These are phyloP conservation scores for Rosa hybrid DNA, from an alignment of 331 rosid species.

Conservation along the genomic window DNA sequence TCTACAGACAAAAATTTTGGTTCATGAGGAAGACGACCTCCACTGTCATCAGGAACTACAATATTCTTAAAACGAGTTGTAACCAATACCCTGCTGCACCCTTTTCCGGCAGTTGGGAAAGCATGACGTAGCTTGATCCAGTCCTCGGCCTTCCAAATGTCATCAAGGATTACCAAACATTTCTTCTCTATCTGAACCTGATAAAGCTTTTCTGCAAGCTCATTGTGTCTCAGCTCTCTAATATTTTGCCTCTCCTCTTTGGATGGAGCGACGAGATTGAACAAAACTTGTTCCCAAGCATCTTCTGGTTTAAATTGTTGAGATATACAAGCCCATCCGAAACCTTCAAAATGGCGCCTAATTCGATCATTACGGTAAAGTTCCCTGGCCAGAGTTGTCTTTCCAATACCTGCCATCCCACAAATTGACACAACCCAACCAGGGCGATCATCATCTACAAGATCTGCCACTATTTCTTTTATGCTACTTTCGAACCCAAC, in stretches of 20 bases:
- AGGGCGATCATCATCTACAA: background rate
- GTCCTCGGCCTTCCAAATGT: constrained; percentile 27
- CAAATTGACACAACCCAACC: constrained; percentile 17
- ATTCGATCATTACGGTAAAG: background rate
- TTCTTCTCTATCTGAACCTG: background rate
- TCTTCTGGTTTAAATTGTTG: background rate
- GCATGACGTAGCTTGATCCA: constrained; percentile 24
- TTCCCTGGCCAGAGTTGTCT: constrained; percentile 1
- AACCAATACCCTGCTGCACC: constrained; percentile 31
- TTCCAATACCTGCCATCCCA: background rate
- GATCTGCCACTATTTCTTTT: background rate
- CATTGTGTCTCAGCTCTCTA: constrained; percentile 37
- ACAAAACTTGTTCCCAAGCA: background rate
- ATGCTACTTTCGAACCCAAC: background rate
- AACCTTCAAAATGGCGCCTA: background rate
- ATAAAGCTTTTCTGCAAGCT: constrained; percentile 40
- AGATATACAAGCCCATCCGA: background rate
- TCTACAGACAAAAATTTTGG: constrained; percentile 35
- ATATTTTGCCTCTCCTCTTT: constrained; percentile 52
- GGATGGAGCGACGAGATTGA: background rate
- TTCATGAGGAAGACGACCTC: constrained; percentile 19
- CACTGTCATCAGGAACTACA: too few species aligned
- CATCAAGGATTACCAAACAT: constrained; percentile 33
- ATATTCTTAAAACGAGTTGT: constrained; percentile 21
- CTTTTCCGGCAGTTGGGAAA: constrained; percentile 13